Evolutionary conservation across 768 basidiomycete species (phyloP), one percentile per base, ranked within the genome.

Genomic region (Suillus bovinus): DNA sequence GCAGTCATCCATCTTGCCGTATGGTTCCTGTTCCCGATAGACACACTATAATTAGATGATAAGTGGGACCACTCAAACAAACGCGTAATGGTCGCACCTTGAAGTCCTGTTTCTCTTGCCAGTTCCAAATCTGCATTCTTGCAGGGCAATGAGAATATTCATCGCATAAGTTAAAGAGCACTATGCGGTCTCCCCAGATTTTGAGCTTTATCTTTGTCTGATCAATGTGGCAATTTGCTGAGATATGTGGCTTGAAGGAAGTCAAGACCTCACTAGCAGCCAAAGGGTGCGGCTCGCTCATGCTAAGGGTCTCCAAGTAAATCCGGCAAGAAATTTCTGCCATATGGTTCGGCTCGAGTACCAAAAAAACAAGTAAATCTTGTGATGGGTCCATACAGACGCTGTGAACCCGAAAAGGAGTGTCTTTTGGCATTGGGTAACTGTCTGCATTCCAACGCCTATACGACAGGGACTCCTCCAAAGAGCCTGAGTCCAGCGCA

Each of bases 21-120:
- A 52, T 33, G 29, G 50, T n/a, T 52, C 50, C 31, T n/a, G 11
- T 31, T 52, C 50, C 31, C 50, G 50, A 52, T 33, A 52, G 50
- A 52, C 20, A 31, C 50, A 52, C 50, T 52, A n/a, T n/a, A 7
- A 33, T 33, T 6, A 33, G 20, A 52, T 52, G 11, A 20, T 52
- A 7, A 52, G 50, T n/a, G 4, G 20, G n/a, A 52, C n/a, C 29
- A 6, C 20, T 52, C 31, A 31, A n/a, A 52, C 31, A 13, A 29
- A 52, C 10, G 6, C 6, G 31, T 14, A 7, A 20, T 33, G 20
- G 11, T 33, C 29, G 5, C 13, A 52, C 50, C 50, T 52, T 52
- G 50, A 52, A 52, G 11, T 52, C 50, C 20, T 52, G 50, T 33
- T n/a, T 52, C 33, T 52, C 33, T 52, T 52, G 50, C 50, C 50